Base-by-base conservation (phyloP, 257 asterid genomes). In the Nemophila menziesii region DNA sequence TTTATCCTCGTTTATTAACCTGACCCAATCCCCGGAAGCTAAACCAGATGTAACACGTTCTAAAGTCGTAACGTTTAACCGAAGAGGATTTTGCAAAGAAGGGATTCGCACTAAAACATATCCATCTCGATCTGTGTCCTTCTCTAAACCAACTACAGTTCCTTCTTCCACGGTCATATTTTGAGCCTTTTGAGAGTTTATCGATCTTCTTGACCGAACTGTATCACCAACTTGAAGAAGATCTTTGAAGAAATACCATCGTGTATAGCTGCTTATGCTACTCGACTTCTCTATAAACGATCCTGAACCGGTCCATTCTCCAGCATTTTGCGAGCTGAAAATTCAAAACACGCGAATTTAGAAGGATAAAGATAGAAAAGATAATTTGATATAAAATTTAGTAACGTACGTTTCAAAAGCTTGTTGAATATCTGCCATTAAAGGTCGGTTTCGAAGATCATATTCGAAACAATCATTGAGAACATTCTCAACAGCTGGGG, bases 21-120 rank as follows among this genome's bases (percentile, higher is more conserved):
- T 64, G 18, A 78, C 84, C 84, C 81, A 78, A 66, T 78, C 78
- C 22, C 90, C 90, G 4, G 74, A 47, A 20, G 80, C 62, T 41
- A 78, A 66, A 46, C 84, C 78, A 33, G 36, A 69, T 44, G 78
- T 66, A 41, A 74, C 79, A 48, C 81, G 66, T 58, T 71, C 76
- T 41, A 78, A 48, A 11, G 77, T 48, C 43, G 66, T 52, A 50
- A 52, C 47, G 10, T 66, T 69, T 57, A 78, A 44, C 58, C 66
- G 64, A 20, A 64, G 69, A 44, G 72, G 80, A 16, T 55, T 69
- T 39, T 40, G 72, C 59, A 49, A 38, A 48, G 40, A 49, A 22
- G 71, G 79, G 49, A 58, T 49, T 54, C 72, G 78, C 10, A 78
- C 81, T 27, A 69, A 60, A 12, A 56, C 71, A 52, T 41, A 54